Conservation (phyloP, 176 grass and related monocot species). For the Zizania latifolia region DNA sequence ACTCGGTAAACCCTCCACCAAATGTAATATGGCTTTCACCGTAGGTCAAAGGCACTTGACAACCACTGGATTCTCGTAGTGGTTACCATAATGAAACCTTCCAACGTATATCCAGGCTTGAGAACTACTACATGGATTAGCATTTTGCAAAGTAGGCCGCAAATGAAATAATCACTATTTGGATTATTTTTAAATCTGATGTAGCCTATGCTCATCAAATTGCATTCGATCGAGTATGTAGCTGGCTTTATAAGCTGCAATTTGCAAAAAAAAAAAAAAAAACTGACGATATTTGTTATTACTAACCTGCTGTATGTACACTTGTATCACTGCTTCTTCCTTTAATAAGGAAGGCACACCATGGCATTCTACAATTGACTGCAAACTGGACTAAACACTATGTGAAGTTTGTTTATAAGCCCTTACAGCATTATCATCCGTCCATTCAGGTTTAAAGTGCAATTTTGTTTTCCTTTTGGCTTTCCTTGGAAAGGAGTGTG, state of each 20-base stretch:
- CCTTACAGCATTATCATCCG: not conserved
- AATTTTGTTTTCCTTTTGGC: not conserved
- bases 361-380: not conserved
- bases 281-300: not conserved
- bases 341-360: not conserved
- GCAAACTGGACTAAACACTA: not conserved
- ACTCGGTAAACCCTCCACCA: too few relatives aligned
- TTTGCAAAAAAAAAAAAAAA: too few relatives aligned
- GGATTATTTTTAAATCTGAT: not conserved
- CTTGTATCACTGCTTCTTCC: not conserved
- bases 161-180: not conserved
- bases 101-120: not conserved
- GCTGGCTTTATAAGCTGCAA: not conserved
- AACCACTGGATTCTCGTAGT: too few relatives aligned
- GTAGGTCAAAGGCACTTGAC: too few relatives aligned
- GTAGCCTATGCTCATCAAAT: not conserved
- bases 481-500: not conserved
- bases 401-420: not conserved
- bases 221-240: not conserved
- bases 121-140: not conserved
- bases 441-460: not conserved
- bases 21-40: too few relatives aligned
- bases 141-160: not conserved
- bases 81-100: not conserved
- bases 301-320: not conserved